These are phyloP conservation scores for Monosporozyma unispora DNA, from an alignment of 805 yeast genomes.

Conservation along the genomic window DNA sequence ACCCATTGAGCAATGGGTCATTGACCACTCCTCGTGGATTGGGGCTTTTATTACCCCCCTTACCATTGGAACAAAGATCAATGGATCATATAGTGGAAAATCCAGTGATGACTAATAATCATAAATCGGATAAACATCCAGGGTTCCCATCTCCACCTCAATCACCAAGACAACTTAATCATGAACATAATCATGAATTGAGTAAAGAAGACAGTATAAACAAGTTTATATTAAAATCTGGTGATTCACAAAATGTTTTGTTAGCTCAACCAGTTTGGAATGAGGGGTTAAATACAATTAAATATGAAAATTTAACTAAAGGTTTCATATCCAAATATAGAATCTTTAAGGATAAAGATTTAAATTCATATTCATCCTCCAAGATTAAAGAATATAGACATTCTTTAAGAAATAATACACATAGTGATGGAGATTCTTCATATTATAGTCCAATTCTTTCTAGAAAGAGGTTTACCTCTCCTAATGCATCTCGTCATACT, in stretches of 20 bases:
- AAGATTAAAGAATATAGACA: background rate
- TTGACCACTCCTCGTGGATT: background rate
- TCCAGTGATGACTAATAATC: background rate
- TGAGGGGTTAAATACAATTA: constrained; percentile 8
- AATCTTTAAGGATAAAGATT: constrained; percentile 6
- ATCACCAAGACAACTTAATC: constrained; percentile 16
- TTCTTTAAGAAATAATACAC: background rate
- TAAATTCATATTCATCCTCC: no score
- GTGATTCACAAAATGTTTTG: constrained; percentile 5
- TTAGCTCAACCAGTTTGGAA: constrained; percentile 18
- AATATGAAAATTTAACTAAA: constrained; percentile 12
- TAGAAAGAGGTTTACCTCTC: background rate
- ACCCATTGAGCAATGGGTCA: background rate
- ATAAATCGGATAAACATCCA: background rate
- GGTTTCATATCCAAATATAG: constrained; percentile 22
- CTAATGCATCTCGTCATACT: background rate
- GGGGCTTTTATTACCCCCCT: background rate
- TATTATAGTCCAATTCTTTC: constrained; percentile 1
- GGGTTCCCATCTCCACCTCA: constrained; percentile 28
- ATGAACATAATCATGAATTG: background rate
- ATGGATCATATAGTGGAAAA: constrained; percentile 13
- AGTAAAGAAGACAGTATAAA: background rate
- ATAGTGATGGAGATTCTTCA: background rate
- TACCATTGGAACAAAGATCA: background rate
- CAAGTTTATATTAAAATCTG: background rate